Evolutionary conservation across 148 eudicot species (phyloP).

Genomic region (Heliosperma pusillum): DNA sequence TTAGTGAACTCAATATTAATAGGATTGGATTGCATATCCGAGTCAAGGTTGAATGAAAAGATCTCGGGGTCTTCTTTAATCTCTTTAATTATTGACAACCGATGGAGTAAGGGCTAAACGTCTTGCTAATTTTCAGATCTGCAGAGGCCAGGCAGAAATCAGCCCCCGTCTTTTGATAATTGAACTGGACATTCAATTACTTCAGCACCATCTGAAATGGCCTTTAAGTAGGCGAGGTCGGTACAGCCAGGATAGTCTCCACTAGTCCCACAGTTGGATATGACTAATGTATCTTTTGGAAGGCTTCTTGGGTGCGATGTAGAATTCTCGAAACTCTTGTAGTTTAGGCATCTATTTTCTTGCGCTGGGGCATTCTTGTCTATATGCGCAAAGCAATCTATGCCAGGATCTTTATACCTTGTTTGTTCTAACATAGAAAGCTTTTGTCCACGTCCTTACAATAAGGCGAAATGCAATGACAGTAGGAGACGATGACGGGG

Average conservation of each 20-base stretch:
- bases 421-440: too few species aligned
- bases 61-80: too few species aligned
- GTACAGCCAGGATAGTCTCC: constrained; percentile 80
- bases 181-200: constrained; percentile 62
- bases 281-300: constrained; percentile 51
- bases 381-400: constrained; percentile 81
- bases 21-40: too few species aligned
- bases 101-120: too few species aligned
- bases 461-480: too few species aligned
- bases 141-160: too few species aligned
- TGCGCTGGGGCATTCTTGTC: constrained; percentile 35
- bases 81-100: too few species aligned
- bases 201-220: constrained; percentile 37
- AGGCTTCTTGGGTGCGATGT: constrained; percentile 1
- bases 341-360: constrained; percentile 35
- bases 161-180: constrained; percentile 70
- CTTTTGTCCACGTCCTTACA: too few species aligned
- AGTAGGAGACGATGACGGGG: too few species aligned
- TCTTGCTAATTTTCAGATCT: neutral
- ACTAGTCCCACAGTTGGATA: constrained; percentile 70
- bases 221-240: constrained; percentile 58
- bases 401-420: constrained; percentile 7
- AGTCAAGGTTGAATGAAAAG: too few species aligned
- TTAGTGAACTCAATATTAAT: too few species aligned
- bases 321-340: neutral